Evolutionary conservation across 2,329 filamentous ascomycete genomes (phyloP).

Genomic region (Plenodomus lindquistii): DNA sequence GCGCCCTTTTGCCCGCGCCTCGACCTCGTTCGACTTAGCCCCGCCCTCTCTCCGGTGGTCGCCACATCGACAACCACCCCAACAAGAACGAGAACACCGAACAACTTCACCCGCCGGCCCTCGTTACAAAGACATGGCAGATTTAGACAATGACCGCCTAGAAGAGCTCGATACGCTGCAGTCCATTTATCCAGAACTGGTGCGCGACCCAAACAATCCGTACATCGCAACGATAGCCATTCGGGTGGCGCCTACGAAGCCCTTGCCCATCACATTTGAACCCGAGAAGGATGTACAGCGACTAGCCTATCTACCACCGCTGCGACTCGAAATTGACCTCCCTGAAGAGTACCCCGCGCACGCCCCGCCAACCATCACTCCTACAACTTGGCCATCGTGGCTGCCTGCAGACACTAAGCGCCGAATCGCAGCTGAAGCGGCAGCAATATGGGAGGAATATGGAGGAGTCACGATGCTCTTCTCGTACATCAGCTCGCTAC

Average conservation of each 20-base stretch:
- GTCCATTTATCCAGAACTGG: constrained; percentile 66
- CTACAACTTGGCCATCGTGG: constrained; percentile 58
- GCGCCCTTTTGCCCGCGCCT: constrained; percentile 17
- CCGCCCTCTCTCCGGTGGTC: constrained; percentile 13
- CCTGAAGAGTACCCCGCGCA: constrained; percentile 61
- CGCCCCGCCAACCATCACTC: constrained; percentile 53
- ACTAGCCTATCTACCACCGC: constrained; percentile 60
- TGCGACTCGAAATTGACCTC: constrained; percentile 57
- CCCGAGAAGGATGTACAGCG: constrained; percentile 47
- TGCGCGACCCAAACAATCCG: constrained; percentile 50
- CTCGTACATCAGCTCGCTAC: constrained; percentile 63
- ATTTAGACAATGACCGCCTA: constrained; percentile 59
- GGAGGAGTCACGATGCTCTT: constrained; percentile 61
- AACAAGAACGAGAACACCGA: background rate
- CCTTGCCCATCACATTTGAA: constrained; percentile 46
- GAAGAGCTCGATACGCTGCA: constrained; percentile 63
- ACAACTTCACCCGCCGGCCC: background rate
- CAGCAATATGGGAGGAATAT: constrained; percentile 62
- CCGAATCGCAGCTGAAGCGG: constrained; percentile 53
- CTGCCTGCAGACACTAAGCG: constrained; percentile 51
- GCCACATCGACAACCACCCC: background rate
- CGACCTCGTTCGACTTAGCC: constrained; percentile 9
- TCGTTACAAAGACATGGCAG: constrained; percentile 26
- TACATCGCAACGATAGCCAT: constrained; percentile 58
- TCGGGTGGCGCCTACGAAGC: constrained; percentile 57